Evolutionary conservation across 345 rosid genomes (phyloP).

Genomic region (Eucalyptus marginata): DNA sequence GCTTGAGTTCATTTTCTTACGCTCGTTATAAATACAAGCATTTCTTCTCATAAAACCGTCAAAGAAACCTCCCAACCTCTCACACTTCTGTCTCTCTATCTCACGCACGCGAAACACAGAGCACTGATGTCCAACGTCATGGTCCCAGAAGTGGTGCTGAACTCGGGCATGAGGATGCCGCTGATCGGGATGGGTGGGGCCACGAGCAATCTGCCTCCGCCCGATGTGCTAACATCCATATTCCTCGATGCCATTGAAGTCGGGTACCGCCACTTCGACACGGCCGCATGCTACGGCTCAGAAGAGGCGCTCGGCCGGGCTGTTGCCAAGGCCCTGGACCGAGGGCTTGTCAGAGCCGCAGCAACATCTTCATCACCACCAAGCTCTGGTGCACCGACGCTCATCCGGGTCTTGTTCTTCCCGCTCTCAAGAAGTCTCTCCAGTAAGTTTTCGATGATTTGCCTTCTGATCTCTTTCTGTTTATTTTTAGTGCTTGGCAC

Average conservation of each 20-base stretch:
- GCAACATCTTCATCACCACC: constrained; percentile 49
- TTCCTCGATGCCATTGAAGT: constrained; percentile 26
- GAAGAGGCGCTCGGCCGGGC: constrained; percentile 52
- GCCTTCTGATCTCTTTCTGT: neutral
- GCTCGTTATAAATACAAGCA: neutral
- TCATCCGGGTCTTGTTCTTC: constrained; percentile 34
- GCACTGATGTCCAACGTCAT: neutral
- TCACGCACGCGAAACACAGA: neutral
- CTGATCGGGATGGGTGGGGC: constrained; percentile 20
- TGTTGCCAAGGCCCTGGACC: constrained; percentile 26
- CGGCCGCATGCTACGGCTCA: constrained; percentile 31
- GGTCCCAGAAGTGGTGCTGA: constrained; percentile 4
- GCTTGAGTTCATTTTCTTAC: neutral
- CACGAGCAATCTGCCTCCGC: neutral
- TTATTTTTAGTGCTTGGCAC: neutral
- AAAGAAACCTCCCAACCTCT: neutral
- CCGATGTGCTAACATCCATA: neutral
- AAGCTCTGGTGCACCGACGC: constrained; percentile 45
- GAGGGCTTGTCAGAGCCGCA: constrained; percentile 24
- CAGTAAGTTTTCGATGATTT: neutral
- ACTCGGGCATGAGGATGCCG: constrained; percentile 27
- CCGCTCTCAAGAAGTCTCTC: constrained; percentile 24
- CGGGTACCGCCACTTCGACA: constrained; percentile 74
- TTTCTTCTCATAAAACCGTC: neutral
- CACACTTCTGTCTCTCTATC: neutral